Evolutionary conservation across 306 rosid species (phyloP), one percentile per base, ranked within the genome.

Genomic region (Rosa lucieae): DNA sequence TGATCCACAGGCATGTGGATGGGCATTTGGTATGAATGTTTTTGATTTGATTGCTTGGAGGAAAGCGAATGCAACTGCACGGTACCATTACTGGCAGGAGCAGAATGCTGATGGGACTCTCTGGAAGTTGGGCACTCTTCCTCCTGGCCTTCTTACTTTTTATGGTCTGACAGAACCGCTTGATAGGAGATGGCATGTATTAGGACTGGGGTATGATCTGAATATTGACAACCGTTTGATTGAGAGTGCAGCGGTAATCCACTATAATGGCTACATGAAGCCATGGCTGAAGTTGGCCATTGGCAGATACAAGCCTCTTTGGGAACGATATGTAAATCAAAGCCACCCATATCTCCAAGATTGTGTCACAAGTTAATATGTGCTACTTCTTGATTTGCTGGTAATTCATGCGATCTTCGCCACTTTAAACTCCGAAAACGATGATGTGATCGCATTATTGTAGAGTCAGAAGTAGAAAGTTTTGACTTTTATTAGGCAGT

Each of bases 1-100:
- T 81, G 99, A 96, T 79, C 98, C 99, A 8, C 99, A 96, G 78
- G 94, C 97, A 37, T 96, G 99, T 66, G 99, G 93, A 40, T 96
- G 99, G 99, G 99, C 99, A 49, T 96, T 96, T 70, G 99, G 99
- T 44, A 90, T 96, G 98, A 96, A 96, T 67, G 88, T 96, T 48
- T 93, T 96, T 59, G 99, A 96, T 84, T 85, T 96, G 81, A 88
- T 96, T 8, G 97, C 93, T 8, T 96, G 99, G 99, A 90, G 93
- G 87, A 96, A 89, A 86, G 93, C 90, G 8, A 89, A 93, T 26
- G 97, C 89, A 77, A 96, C 99, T 0, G 88, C 90, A 42, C 83
- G 84, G 78, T 96, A 93, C 85, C 99, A 93, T 82, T 89, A 90
- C 83, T 96, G 99, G 99, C 99, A 86, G 85, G 94, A 89, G 85